A percentile compares a stretch with the other conserved stretches of the same genome.
These are phyloP conservation scores for Microstegium vimineum DNA, from an alignment of 176 grass and related monocot species.

Conservation along the genomic window DNA sequence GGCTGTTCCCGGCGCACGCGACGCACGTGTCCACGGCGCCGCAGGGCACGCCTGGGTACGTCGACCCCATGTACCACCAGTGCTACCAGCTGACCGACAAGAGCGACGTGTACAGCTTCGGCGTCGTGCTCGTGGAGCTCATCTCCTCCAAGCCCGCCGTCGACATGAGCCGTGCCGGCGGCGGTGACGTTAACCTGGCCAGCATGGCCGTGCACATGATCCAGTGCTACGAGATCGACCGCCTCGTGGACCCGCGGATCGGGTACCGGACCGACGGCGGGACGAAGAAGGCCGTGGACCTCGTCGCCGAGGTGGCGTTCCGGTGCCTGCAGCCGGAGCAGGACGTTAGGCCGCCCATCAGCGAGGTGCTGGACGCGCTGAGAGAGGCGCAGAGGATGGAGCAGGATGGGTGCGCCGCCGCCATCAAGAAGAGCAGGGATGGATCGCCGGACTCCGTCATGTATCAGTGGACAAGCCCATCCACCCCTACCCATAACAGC, in stretches of 20 bases:
- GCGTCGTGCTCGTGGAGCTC: conserved; percentile 57
- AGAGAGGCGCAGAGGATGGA: conserved; percentile 8
- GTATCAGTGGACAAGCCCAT: conserved; percentile 37
- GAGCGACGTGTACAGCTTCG: conserved; percentile 79
- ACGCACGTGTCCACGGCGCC: conserved; percentile 65
- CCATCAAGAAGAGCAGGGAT: conserved; percentile 31
- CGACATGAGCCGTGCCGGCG: conserved; percentile 18
- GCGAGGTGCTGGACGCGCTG: conserved; percentile 34
- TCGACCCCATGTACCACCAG: conserved; percentile 54
- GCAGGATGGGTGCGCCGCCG: neutral
- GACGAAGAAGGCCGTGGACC: conserved; percentile 26
- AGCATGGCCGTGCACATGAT: conserved; percentile 51
- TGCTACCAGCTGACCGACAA: conserved; percentile 67
- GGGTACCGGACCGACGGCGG: conserved; percentile 13
- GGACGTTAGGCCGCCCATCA: conserved; percentile 44
- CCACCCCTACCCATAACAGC: conserved; percentile 31
- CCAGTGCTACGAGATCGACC: conserved; percentile 27
- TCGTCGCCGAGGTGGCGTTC: conserved; percentile 45
- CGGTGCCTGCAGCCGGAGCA: conserved; percentile 50
- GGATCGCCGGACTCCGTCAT: conserved; percentile 42
- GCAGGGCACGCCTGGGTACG: conserved; percentile 58
- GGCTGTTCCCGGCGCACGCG: conserved; percentile 40
- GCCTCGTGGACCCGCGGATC: conserved; percentile 31
- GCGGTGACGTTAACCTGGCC: conserved; percentile 35
- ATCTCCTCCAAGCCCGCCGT: conserved; percentile 48